Conservation (phyloP, 805 yeast species). For the Zygoascus tannicola region DNA sequence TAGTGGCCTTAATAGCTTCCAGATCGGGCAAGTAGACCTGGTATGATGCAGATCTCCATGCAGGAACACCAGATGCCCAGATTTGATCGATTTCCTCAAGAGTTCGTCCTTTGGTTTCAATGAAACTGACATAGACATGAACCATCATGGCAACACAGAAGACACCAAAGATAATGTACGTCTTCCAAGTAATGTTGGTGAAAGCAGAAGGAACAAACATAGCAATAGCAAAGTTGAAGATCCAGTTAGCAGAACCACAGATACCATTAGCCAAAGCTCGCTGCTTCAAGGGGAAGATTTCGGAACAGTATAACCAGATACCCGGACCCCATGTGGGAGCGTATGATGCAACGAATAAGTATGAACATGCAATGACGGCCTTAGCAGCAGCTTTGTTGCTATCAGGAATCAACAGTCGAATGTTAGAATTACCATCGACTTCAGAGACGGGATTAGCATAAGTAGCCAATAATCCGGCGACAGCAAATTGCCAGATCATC, state of each 20-base stretch:
- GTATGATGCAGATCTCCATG: conserved; percentile 84
- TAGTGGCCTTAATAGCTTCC: conserved; percentile 18
- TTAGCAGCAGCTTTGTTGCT: conserved; percentile 33
- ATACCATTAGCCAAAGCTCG: conserved; percentile 47
- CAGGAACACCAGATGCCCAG: conserved; percentile 47
- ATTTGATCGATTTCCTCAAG: conserved; percentile 33
- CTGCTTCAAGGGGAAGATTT: conserved; percentile 36
- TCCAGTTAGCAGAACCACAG: conserved; percentile 35
- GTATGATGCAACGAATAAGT: conserved; percentile 61
- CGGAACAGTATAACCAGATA: conserved; percentile 44
- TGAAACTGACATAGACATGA: conserved; percentile 29
- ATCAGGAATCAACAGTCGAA: conserved; percentile 23
- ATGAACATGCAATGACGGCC: conserved; percentile 42
- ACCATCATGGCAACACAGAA: conserved; percentile 41
- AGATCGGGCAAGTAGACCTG: conserved; percentile 31
- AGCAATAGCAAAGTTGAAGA: conserved; percentile 43
- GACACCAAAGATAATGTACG: conserved; percentile 52
- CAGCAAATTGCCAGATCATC: conserved; percentile 54
- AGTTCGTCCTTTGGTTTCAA: conserved; percentile 21
- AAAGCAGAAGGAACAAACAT: conserved; percentile 50
- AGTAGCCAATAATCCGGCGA: conserved; percentile 38
- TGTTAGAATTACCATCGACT: conserved; percentile 28
- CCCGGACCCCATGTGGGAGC: conserved; percentile 77
- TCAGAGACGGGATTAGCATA: conserved; percentile 18
- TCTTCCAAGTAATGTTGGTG: conserved; percentile 43